phyloP scores from a whole-genome alignment of 73 alveolate species.

The Halteria grandinella region DNA sequence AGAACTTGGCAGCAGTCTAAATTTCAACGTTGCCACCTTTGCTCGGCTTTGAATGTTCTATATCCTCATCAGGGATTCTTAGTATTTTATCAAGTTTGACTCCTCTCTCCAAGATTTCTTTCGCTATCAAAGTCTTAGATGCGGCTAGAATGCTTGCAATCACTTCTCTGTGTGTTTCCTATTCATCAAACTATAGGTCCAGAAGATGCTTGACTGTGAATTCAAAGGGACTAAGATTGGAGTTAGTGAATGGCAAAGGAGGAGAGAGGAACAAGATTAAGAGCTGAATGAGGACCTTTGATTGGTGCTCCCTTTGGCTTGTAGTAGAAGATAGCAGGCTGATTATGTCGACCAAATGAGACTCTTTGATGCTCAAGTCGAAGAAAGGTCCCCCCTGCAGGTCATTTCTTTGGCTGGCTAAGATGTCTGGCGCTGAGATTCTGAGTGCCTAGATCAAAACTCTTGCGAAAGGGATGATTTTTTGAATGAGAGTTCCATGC shows the following conservation, averaged over 20 bases:
- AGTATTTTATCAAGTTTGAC: slow-evolving; percentile 11
- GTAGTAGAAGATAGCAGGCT: slow-evolving; percentile 7
- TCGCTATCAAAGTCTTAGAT: slow-evolving; percentile 1
- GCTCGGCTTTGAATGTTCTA: neutral
- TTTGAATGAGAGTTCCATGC: slow-evolving; percentile 3
- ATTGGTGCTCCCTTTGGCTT: slow-evolving; percentile 15
- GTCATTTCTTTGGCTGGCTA: too few relatives aligned
- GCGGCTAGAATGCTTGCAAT: slow-evolving; percentile 27
- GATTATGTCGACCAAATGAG: slow-evolving; percentile 9
- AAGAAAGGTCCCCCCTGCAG: neutral
- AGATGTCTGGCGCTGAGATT: slow-evolving; percentile 45
- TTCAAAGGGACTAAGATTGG: neutral
- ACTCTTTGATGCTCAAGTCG: neutral
- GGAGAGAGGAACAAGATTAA: slow-evolving; percentile 8
- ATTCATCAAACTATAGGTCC: neutral
- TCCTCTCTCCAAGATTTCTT: slow-evolving; percentile 5
- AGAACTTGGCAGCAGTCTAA: slow-evolving; percentile 7
- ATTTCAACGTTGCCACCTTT: neutral
- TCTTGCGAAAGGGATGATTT: slow-evolving; percentile 29
- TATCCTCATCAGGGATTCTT: neutral
- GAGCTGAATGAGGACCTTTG: slow-evolving; percentile 5
- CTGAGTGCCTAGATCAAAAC: slow-evolving; percentile 37
- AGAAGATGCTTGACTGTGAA: slow-evolving; percentile 5
- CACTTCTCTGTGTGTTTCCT: neutral
- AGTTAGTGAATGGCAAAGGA: slow-evolving; percentile 21